A percentile compares a stretch with the other conserved stretches of the same genome.
phyloP scores from a whole-genome alignment of 1,284 basidiomycete species.

The Meira nashicola region DNA sequence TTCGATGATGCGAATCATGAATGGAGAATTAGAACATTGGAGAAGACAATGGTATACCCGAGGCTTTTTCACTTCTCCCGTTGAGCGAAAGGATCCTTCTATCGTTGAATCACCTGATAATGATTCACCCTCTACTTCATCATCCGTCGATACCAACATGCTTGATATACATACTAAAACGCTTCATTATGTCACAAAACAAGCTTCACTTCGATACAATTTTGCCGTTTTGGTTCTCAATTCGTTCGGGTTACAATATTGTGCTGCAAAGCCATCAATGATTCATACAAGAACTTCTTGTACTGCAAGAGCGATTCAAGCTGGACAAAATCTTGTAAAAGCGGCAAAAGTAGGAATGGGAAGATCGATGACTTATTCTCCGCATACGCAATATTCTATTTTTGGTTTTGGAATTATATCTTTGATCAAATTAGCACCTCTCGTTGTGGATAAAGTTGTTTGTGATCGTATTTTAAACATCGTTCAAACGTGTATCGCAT shows the following conservation, averaged over 20 bases:
- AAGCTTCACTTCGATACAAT: conserved; percentile 41
- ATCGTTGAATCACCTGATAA: neutral
- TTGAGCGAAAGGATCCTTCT: neutral
- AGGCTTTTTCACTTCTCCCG: conserved; percentile 20
- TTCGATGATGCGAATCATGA: conserved; percentile 73
- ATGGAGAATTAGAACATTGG: conserved; percentile 71
- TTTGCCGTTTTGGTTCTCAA: conserved; percentile 61
- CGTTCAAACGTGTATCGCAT: conserved; percentile 71
- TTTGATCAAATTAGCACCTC: conserved; percentile 40
- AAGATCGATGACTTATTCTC: conserved; percentile 60
- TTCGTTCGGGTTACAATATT: conserved; percentile 90
- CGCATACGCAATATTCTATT: conserved; percentile 87
- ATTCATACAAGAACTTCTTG: neutral
- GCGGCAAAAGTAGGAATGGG: conserved; percentile 5
- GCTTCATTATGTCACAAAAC: conserved; percentile 37
- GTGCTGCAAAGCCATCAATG: conserved; percentile 47
- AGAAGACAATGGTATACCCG: conserved; percentile 61
- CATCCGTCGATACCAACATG: too few relatives aligned
- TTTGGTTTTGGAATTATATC: conserved; percentile 74
- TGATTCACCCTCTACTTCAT: too few relatives aligned
- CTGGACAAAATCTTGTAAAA: neutral
- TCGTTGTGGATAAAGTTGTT: neutral
- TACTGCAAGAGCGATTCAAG: neutral
- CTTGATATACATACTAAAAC: conserved; percentile 24
- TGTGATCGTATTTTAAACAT: conserved; percentile 58